Evolutionary conservation across 1,284 basidiomycete genomes (phyloP).

Genomic region (Cystobasidium pallidum): DNA sequence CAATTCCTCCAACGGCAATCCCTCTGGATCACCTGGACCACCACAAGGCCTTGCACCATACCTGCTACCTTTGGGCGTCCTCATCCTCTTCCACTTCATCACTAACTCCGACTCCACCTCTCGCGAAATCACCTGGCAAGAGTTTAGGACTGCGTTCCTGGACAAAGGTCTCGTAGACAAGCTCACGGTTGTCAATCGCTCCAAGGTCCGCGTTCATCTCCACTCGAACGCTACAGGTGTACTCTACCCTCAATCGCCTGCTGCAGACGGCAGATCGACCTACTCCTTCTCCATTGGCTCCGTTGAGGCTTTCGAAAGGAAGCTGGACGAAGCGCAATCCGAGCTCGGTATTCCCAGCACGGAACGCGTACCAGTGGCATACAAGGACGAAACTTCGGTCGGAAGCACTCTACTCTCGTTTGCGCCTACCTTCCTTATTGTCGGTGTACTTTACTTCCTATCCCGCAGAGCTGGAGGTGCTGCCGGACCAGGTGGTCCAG

Average conservation of each 20-base stretch:
- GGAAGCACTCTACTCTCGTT: slow-evolving; percentile 84
- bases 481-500: slow-evolving; percentile 61
- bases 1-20: slow-evolving; percentile 14
- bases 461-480: slow-evolving; percentile 68
- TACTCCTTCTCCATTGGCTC: slow-evolving; percentile 98
- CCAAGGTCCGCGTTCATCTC: slow-evolving; percentile 77
- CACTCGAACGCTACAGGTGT: slow-evolving; percentile 74
- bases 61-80: slow-evolving; percentile 47
- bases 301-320: slow-evolving; percentile 94
- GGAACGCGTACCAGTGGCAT: slow-evolving; percentile 95
- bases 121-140: slow-evolving; percentile 55
- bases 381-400: slow-evolving; percentile 90
- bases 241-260: slow-evolving; percentile 46
- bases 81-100: slow-evolving; percentile 51
- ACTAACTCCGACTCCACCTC: slow-evolving; percentile 38
- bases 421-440: slow-evolving; percentile 88
- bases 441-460: slow-evolving; percentile 88
- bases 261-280: slow-evolving; percentile 51
- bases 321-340: slow-evolving; percentile 87
- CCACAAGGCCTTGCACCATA: slow-evolving; percentile 43
- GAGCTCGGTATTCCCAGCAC: slow-evolving; percentile 88
- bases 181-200: slow-evolving; percentile 88
- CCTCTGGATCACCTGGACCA: slow-evolving; percentile 36
- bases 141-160: slow-evolving; percentile 54
- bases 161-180: slow-evolving; percentile 94